phyloP scores from a whole-genome alignment of 306 rosid species.

The Trifolium repens region DNA sequence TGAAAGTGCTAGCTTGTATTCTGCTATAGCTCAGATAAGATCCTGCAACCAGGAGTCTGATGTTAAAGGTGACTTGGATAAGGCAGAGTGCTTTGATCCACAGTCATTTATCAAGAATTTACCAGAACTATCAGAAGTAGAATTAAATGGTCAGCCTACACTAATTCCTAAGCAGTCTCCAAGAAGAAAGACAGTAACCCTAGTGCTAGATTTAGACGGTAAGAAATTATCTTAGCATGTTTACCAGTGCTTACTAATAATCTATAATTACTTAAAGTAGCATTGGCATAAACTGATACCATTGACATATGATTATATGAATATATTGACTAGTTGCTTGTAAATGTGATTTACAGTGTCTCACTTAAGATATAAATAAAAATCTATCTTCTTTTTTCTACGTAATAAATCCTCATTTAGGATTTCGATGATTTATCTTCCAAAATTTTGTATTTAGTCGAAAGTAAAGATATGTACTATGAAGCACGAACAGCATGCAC shows the following conservation, averaged over 20 bases:
- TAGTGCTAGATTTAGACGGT: constrained; percentile 99
- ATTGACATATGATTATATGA: not conserved
- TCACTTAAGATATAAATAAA: constrained; percentile 20
- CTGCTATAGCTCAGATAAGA: constrained; percentile 76
- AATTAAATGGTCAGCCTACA: constrained; percentile 62
- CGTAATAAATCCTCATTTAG: too few relatives aligned
- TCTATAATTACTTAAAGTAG: constrained; percentile 9
- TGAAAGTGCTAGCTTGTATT: constrained; percentile 67
- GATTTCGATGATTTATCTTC: not conserved
- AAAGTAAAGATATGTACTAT: not conserved
- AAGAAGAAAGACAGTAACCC: constrained; percentile 69
- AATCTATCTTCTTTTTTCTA: too few relatives aligned
- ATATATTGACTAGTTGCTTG: not conserved
- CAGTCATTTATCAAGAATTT: constrained; percentile 78
- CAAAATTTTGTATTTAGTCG: constrained; percentile 4
- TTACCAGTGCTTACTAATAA: constrained; percentile 21
- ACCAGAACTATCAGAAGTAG: constrained; percentile 85
- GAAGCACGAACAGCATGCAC: not conserved
- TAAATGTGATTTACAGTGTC: not conserved
- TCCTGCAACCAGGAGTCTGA: constrained; percentile 66
- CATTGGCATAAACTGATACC: constrained; percentile 6
- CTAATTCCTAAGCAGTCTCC: constrained; percentile 60
- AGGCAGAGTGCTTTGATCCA: constrained; percentile 88
- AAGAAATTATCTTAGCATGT: constrained; percentile 47
- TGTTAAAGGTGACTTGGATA: constrained; percentile 62